Percentiles rank a stretch among this genome's conserved stretches.
These are phyloP conservation scores for Huntiella moniliformis DNA, from an alignment of 2,329 filamentous ascomycete genomes.

Conservation along the genomic window DNA sequence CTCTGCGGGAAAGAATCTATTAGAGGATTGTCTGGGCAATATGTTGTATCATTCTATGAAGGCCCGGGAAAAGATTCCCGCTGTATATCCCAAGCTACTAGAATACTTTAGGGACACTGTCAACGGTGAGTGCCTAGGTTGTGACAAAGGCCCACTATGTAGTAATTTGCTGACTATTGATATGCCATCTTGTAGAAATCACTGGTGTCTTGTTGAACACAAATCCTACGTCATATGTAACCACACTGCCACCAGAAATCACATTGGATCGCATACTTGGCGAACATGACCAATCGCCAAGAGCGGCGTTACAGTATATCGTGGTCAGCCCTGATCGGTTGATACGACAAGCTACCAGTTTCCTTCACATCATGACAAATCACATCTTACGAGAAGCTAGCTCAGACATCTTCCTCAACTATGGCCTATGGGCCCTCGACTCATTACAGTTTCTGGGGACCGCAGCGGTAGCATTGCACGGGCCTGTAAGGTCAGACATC, in stretches of 20 bases:
- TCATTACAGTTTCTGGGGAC: conserved; percentile 25
- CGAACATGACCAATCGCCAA: conserved; percentile 13
- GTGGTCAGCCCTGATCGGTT: conserved; percentile 25
- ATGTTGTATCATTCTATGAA: conserved; percentile 11
- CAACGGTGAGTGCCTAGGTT: conserved; percentile 6
- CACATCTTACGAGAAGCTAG: conserved; percentile 20
- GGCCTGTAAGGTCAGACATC: conserved; percentile 17
- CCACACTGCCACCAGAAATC: conserved; percentile 23
- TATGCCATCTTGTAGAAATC: conserved; percentile 5
- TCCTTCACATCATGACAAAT: conserved; percentile 26
- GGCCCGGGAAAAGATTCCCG: conserved; percentile 7
- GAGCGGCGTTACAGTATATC: conserved; percentile 21
- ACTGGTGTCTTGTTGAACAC: conserved; percentile 9
- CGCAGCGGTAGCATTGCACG: conserved; percentile 22
- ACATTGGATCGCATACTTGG: conserved; percentile 20
- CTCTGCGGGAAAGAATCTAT: conserved; percentile 3
- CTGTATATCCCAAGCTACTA: conserved; percentile 8
- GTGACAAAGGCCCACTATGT: not conserved
- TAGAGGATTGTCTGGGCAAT: conserved; percentile 10
- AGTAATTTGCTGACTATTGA: conserved; percentile 4
- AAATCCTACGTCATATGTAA: conserved; percentile 3
- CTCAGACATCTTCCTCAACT: conserved; percentile 19
- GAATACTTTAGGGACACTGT: conserved; percentile 11
- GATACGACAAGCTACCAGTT: conserved; percentile 26
- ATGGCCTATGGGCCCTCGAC: conserved; percentile 32